These are phyloP conservation scores for Venturia carpophila DNA, from an alignment of 2,329 filamentous ascomycete species.

Conservation along the genomic window DNA sequence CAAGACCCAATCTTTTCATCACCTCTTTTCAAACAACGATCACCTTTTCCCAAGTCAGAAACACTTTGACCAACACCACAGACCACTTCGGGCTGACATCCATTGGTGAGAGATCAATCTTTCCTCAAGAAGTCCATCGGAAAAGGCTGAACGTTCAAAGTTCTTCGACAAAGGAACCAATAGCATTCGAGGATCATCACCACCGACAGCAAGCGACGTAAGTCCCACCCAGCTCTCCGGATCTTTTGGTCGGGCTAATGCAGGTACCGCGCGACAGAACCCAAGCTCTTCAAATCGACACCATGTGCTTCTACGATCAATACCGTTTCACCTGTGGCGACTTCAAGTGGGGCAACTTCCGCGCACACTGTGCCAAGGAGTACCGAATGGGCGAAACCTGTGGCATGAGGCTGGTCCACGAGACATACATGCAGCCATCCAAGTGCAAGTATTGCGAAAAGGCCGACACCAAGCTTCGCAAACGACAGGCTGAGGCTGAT, in stretches of 20 bases:
- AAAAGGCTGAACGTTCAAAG: constrained; percentile 19
- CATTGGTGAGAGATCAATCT: constrained; percentile 16
- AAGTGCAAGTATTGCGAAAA: constrained; percentile 83
- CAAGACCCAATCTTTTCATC: constrained; percentile 15
- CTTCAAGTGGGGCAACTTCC: constrained; percentile 93
- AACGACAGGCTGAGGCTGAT: constrained; percentile 18
- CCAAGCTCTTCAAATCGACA: constrained; percentile 29
- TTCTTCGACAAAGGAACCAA: constrained; percentile 15
- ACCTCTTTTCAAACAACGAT: constrained; percentile 14
- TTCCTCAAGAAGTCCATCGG: constrained; percentile 6
- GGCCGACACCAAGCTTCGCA: constrained; percentile 64
- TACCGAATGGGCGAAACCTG: constrained; percentile 95
- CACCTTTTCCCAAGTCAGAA: not conserved
- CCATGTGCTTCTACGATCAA: constrained; percentile 95
- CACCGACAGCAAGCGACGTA: constrained; percentile 26
- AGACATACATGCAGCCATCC: constrained; percentile 54
- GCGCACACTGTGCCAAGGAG: constrained; percentile 86
- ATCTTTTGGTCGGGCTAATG: constrained; percentile 24
- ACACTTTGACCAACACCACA: constrained; percentile 3
- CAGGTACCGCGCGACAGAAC: constrained; percentile 25
- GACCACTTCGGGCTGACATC: constrained; percentile 5
- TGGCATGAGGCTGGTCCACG: constrained; percentile 81
- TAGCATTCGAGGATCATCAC: constrained; percentile 16
- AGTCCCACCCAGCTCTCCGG: constrained; percentile 19
- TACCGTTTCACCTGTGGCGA: constrained; percentile 77